Percentiles rank a stretch among this genome's conserved stretches.
Evolutionary conservation across 1,284 basidiomycete species (phyloP).

Genomic region (Thelephora terrestris): DNA sequence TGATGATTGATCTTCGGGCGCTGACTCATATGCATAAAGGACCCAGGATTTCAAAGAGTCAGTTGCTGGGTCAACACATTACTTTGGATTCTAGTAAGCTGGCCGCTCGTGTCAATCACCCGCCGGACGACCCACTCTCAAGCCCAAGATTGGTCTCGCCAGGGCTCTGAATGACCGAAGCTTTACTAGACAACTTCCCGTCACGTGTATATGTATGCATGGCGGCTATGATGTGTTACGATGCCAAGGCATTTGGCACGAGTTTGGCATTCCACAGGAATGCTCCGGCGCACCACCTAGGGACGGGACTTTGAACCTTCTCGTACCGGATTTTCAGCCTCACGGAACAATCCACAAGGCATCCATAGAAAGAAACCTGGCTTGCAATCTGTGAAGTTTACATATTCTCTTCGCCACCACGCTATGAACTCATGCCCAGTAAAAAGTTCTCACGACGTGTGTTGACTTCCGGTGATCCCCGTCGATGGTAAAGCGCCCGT

Average conservation of each 20-base stretch:
- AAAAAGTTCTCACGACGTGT: no score
- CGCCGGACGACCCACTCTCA: constrained; percentile 53
- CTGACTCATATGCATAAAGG: no score
- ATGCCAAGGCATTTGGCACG: constrained; percentile 1
- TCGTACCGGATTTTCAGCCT: no score
- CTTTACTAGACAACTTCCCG: constrained; percentile 74
- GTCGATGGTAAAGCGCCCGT: no score
- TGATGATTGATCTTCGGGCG: no score
- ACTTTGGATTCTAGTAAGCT: background rate
- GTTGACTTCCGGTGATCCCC: no score
- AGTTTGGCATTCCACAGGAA: constrained; percentile 27
- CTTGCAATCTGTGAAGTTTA: constrained; percentile 89
- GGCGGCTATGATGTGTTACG: constrained; percentile 8
- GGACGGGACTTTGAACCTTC: no score
- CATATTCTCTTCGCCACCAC: constrained; percentile 13
- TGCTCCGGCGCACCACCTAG: constrained; percentile 85
- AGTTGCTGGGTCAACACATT: background rate
- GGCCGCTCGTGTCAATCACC: constrained; percentile 55
- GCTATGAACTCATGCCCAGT: no score
- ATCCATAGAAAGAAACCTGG: constrained; percentile 83
- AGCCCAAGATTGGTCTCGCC: constrained; percentile 78
- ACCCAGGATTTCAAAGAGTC: no score
- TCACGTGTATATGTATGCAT: constrained; percentile 30
- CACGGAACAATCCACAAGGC: background rate
- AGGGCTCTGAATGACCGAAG: constrained; percentile 90